Percentiles rank a stretch among this genome's conserved stretches.
phyloP scores from a whole-genome alignment of 768 basidiomycete genomes.

The Xerocomus spinulosus region DNA sequence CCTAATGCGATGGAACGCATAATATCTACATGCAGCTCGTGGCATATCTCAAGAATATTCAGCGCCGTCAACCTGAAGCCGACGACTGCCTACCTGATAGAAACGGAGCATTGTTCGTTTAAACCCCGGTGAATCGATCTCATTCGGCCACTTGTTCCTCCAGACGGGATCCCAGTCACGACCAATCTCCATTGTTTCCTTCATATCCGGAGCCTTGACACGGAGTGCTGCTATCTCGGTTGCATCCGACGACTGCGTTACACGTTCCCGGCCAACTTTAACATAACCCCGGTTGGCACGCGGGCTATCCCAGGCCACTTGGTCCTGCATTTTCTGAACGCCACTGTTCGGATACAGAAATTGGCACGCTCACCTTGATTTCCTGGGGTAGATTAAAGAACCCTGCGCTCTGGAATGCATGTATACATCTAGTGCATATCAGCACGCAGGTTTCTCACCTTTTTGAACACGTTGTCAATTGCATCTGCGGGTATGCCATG shows the following conservation, averaged over 20 bases:
- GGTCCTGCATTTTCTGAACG: slow-evolving; percentile 36
- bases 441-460: slow-evolving; percentile 41
- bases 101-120: slow-evolving; percentile 71
- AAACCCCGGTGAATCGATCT: slow-evolving; percentile 59
- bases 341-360: not conserved
- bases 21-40: slow-evolving; percentile 65
- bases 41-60: slow-evolving; percentile 50
- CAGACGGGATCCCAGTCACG: slow-evolving; percentile 74
- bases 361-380: slow-evolving; percentile 43
- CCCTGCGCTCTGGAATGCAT: slow-evolving; percentile 48
- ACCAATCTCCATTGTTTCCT: slow-evolving; percentile 88
- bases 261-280: slow-evolving; percentile 73
- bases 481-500: slow-evolving; percentile 62
- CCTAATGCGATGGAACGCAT: slow-evolving; percentile 86
- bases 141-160: slow-evolving; percentile 78
- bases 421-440: not conserved
- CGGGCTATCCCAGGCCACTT: slow-evolving; percentile 79
- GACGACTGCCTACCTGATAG: slow-evolving; percentile 47
- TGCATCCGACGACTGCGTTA: slow-evolving; percentile 67
- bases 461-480: slow-evolving; percentile 56
- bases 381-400: slow-evolving; percentile 68
- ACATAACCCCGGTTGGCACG: slow-evolving; percentile 85
- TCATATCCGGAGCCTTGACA: slow-evolving; percentile 69
- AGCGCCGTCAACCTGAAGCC: not conserved
- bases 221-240: slow-evolving; percentile 73